Evolutionary conservation across 116 monocot species (phyloP), one percentile per base, ranked within the genome.

Genomic region (Iris pallida): DNA sequence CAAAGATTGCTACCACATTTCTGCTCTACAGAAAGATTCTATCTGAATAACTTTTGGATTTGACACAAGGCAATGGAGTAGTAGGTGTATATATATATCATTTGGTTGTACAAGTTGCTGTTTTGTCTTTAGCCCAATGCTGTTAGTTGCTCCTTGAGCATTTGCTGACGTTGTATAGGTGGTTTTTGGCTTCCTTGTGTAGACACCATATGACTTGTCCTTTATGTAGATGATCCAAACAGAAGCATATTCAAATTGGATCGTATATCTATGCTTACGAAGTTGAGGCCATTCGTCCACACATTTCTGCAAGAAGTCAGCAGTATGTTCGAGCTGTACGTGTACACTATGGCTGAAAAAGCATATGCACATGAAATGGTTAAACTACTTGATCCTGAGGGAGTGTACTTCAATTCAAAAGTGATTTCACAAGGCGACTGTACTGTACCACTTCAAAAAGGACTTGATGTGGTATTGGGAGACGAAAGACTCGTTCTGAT

Each of bases 381-480:
- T 2, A 92, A 83, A 54, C 78, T 92, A 69, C 82, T 96, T 58
- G 92, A 96, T 66, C 96, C 92, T 45, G 74, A 18, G 43, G 71
- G 66, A 54, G 54, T 75, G 4, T 92, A 92, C 67, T 96, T 96
- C 64, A 58, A 76, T 61, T 87, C 86, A 0, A 91, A 85, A 75
- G 78, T 96, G 14, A 96, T 96, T 53, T 83, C 84, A 30, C 89
- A 92, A 76, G 58, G 82, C 65, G 92, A 96, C 73, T 89, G 87
- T 58, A 96, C 89, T 7, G 79, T 80, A 47, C 67, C 79, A 61
- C 70, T 89, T 73, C 82, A 85, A 67, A 96, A 96, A 68, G 96
- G 96, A 47, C 89, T 96, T 68, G 96, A 96, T 85, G 87, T 92
- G 51, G 79, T 96, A n/a, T 61, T 96, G 13, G 92, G 92, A 63